Evolutionary conservation across 768 basidiomycete genomes (phyloP), one percentile per base, ranked within the genome.

Genomic region (Psilocybe azurescens): DNA sequence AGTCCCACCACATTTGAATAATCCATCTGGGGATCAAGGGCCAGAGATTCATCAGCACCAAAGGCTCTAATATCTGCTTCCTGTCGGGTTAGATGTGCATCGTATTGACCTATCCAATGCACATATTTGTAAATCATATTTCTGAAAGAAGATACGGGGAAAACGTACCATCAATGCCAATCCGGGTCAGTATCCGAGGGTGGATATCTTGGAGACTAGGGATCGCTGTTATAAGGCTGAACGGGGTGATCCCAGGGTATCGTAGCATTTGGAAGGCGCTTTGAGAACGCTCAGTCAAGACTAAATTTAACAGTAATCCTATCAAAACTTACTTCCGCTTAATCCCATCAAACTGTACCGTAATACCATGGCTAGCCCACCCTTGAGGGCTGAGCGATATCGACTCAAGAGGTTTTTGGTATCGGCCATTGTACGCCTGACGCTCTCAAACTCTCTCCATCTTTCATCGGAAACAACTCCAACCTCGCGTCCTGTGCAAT

Each of bases 231-330:
- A 69, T 65, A 32, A 96, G 75, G 11, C 69, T 67, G 2, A 74
- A 65, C 0, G 83, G 71, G 1, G 77, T 81, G 29, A 93, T 71
- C 2, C 78, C 76, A 2, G 86, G 86, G 69, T 88, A 83, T 14
- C 86, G 78, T 20, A 97, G 77, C 63, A 95, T 77, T 51, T 93
- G 87, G 65, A 86, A 94, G 0, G 90, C 92, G 70, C 95, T 97
- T 16, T 3, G 29, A 32, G 52, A 58, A 63, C 41, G 36, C 55
- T 56, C 6, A 32, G 3, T 57, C 32, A 54, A 49, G 28, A 29
- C 36, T 39, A 29, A 24, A 2, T 32, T 6, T n/a, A n/a, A 29
- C 10, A 24, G 13, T 9, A 6, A 14, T 13, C 0, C 49, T 3
- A 24, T 41, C n/a, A 7, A 14, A 5, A 68, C 74, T 38, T 38